Conservation (phyloP, 768 basidiomycete species). For the Glaciozyma antarctica region DNA sequence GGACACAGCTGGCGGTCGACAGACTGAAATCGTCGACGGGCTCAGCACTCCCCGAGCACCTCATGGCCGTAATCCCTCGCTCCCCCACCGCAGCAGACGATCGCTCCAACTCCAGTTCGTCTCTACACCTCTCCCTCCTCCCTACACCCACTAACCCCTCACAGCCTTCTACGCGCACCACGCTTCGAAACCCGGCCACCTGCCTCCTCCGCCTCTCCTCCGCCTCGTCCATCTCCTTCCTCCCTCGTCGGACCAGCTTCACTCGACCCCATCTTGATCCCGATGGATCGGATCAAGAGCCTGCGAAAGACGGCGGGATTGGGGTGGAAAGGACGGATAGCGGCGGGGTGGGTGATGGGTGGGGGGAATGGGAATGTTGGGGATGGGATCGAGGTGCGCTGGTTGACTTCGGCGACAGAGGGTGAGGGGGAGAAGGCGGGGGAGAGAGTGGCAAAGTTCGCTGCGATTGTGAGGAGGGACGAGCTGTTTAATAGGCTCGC, state of each 20-base stretch:
- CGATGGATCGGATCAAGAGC: not conserved
- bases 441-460: not conserved
- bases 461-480: not conserved
- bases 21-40: not conserved
- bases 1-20: conserved; percentile 2
- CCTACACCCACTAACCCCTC: too few relatives aligned
- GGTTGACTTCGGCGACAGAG: not conserved
- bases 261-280: not conserved
- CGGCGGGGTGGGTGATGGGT: not conserved
- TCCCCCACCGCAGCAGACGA: not conserved
- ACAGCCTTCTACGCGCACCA: conserved; percentile 1
- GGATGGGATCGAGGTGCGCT: not conserved
- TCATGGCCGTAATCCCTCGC: not conserved
- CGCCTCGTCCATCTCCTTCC: not conserved
- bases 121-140: not conserved
- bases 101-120: not conserved
- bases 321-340: not conserved
- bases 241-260: not conserved
- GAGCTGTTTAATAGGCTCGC: conserved; percentile 3
- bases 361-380: not conserved
- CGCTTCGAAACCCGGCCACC: not conserved
- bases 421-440: not conserved
- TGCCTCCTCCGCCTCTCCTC: not conserved
- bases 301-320: not conserved
- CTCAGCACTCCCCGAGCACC: not conserved